Evolutionary conservation across 805 yeast genomes (phyloP), one percentile per base, ranked within the genome.

Genomic region (Tetrapisispora arboricola): DNA sequence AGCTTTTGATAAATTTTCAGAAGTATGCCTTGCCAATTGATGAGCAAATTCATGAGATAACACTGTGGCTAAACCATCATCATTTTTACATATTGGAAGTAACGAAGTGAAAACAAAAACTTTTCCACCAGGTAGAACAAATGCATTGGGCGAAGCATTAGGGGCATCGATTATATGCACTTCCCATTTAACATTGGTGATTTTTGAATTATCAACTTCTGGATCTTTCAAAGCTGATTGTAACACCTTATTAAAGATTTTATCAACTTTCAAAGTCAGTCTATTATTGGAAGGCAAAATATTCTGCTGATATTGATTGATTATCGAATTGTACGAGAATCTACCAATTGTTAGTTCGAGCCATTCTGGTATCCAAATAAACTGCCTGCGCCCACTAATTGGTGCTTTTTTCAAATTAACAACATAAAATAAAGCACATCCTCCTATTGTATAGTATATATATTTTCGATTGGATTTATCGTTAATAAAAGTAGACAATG

Each of bases 31-130:
- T 8, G 96, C 96, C 49, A 92, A 67, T 59, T 87, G 94, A 64
- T 92, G 98, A 0, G 96, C 88, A 42, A 88, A 74, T 54, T 92
- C 99, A 58, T 92, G 99, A 0, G 95, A 69, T 35, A 92, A 65
- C 2, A 92, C 96, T 0, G 97, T 87, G n/a, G 97, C 97, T 34
- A 92, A 63, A 2, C 96, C 96, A 57, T 86, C 94, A 39, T 86
- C 94, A 54, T 84, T 78, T 20, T 66, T 64, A 58, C 95, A 80
- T 24, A 92, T 75, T 1, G 84, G 82, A 36, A 92, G 57, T 31
- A 92, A 84, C 9, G 84, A 75, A 35, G 80, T 70, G 55, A 84
- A 85, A 16, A 92, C 87, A 63, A 92, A 92, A 32, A 92, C 95
- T 60, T 88, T 88, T 6, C 98, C 98, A 45, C 92, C 90, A 17